Conservation (phyloP, 23 red algal genomes). For the Gracilaria caudata region DNA sequence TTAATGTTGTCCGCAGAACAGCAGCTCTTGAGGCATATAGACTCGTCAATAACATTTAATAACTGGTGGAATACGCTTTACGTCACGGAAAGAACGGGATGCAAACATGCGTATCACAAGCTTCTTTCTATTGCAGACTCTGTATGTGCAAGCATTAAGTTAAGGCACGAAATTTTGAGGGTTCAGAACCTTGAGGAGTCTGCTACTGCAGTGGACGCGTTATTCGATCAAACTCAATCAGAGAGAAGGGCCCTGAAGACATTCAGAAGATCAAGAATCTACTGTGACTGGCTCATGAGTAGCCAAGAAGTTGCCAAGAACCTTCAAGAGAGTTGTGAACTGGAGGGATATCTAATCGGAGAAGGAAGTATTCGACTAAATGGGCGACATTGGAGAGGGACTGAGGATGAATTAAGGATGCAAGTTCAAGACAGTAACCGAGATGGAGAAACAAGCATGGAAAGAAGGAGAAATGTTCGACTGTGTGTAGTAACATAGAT, state of each 20-base stretch:
- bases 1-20: conserved; percentile 1
- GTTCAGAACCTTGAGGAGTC: conserved; percentile 11
- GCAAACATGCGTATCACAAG: conserved; percentile 26
- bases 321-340: conserved; percentile 7
- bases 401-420: background rate
- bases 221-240: conserved; percentile 1
- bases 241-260: background rate
- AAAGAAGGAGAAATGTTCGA: background rate
- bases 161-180: background rate
- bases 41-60: background rate
- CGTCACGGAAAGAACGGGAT: conserved; percentile 14
- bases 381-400: background rate
- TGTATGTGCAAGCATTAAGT: background rate
- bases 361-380: conserved; percentile 5
- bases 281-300: conserved; percentile 17
- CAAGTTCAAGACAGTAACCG: background rate
- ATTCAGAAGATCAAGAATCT: conserved; percentile 14
- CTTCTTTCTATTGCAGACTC: conserved; percentile 3
- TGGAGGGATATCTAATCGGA: conserved; percentile 9
- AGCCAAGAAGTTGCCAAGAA: background rate
- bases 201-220: background rate
- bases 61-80: conserved; percentile 9
- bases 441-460: background rate
- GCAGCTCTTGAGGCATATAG: background rate
- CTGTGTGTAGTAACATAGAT: background rate